Conservation (phyloP, 1,284 basidiomycete genomes). For the Ceratobasidium theobromae region DNA sequence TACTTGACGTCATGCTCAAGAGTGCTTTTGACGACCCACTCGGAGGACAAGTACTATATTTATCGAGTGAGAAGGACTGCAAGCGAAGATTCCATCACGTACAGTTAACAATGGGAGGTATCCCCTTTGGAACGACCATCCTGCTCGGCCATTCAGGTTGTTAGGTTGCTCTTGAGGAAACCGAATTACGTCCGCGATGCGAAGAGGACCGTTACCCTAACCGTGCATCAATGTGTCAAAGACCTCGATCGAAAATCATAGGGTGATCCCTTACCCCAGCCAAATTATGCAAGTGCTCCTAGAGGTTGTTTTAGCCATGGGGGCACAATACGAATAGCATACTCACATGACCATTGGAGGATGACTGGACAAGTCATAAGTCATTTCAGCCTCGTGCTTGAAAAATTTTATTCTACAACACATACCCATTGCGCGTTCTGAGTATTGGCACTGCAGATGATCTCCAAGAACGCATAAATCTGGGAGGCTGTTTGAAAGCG, state of each 20-base stretch:
- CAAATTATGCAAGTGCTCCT: not conserved
- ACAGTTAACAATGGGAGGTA: constrained; percentile 61
- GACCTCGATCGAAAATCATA: not conserved
- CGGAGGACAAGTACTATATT: constrained; percentile 61
- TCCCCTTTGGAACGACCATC: constrained; percentile 61
- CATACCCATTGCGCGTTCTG: constrained; percentile 5
- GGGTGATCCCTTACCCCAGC: not conserved
- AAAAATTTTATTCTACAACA: not conserved
- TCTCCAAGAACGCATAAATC: constrained; percentile 5
- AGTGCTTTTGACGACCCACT: constrained; percentile 62
- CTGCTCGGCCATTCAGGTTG: not conserved
- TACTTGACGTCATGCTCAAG: constrained; percentile 59
- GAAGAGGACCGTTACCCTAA: constrained; percentile 55
- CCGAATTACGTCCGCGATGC: constrained; percentile 52
- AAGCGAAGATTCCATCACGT: not conserved
- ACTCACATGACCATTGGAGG: constrained; percentile 9
- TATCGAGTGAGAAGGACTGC: not conserved
- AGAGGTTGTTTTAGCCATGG: not conserved
- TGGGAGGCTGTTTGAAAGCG: constrained; percentile 4
- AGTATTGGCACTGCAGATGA: constrained; percentile 4
- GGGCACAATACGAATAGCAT: not conserved
- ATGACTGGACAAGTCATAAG: not conserved
- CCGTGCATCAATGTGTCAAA: not conserved
- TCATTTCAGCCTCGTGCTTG: not conserved
- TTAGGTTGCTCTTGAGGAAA: constrained; percentile 43